Percentiles rank a stretch among this genome's conserved stretches.
phyloP scores from a whole-genome alignment of 441 rosid genomes.

The Manihot esculenta region DNA sequence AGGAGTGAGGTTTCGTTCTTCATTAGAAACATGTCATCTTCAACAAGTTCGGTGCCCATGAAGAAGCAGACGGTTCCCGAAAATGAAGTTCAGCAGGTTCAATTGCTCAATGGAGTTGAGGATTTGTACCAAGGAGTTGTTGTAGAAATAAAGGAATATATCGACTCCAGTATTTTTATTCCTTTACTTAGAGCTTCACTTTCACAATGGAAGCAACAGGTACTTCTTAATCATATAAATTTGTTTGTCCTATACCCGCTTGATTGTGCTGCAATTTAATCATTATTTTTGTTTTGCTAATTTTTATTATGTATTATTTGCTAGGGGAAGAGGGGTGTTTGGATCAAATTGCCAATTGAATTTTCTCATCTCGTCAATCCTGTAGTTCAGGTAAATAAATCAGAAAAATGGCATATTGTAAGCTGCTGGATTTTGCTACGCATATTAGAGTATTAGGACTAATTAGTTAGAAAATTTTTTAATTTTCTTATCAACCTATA shows the following conservation, averaged over 20 bases:
- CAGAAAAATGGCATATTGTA: neutral
- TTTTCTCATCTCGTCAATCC: conserved; percentile 56
- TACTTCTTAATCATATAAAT: conserved; percentile 12
- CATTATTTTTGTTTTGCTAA: neutral
- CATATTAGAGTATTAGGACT: neutral
- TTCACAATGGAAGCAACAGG: conserved; percentile 39
- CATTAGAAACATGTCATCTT: conserved; percentile 22
- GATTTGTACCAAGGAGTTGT: conserved; percentile 37
- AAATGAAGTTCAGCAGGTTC: conserved; percentile 21
- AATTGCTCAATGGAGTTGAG: conserved; percentile 27
- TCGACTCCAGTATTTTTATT: conserved; percentile 31
- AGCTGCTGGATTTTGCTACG: neutral
- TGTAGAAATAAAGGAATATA: conserved; percentile 25
- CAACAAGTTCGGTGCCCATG: conserved; percentile 15
- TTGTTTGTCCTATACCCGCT: neutral
- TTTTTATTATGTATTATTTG: neutral
- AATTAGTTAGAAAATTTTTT: neutral
- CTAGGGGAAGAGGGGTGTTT: conserved; percentile 58
- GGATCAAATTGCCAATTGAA: conserved; percentile 52
- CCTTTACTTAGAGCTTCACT: conserved; percentile 40
- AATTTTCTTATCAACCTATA: neutral
- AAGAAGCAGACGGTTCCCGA: conserved; percentile 15
- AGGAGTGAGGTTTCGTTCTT: conserved; percentile 2
- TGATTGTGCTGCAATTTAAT: neutral
- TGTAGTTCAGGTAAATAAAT: conserved; percentile 47